A percentile compares a stretch with the other conserved stretches of the same genome.
Evolutionary conservation across 257 asterid genomes (phyloP).

Genomic region (Eucommia ulmoides): DNA sequence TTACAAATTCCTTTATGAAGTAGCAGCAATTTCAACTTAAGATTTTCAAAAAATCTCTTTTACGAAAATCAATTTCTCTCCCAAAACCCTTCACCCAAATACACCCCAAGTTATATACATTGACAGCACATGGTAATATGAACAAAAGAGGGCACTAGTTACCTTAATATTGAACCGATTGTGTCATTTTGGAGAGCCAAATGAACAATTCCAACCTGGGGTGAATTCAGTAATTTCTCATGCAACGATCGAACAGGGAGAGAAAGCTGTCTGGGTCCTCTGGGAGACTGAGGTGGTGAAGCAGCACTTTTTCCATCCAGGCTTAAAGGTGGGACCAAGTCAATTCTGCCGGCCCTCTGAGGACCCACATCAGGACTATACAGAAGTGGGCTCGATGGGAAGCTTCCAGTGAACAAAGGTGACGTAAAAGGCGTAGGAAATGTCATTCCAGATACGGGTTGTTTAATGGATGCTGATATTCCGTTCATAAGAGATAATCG

Average conservation of each 20-base stretch:
- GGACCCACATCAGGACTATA: constrained; percentile 86
- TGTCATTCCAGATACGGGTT: constrained; percentile 48
- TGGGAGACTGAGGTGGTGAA: constrained; percentile 84
- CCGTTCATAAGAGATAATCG: constrained; percentile 45
- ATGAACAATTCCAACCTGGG: constrained; percentile 91
- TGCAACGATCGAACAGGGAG: constrained; percentile 51
- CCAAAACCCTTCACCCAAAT: no score
- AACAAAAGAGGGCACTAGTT: constrained; percentile 1
- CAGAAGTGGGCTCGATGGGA: constrained; percentile 73
- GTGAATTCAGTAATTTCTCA: constrained; percentile 69
- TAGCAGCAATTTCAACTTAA: no score
- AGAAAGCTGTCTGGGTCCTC: constrained; percentile 59
- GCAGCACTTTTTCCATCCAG: constrained; percentile 62
- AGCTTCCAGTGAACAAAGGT: constrained; percentile 96
- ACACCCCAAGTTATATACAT: no score
- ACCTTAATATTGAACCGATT: constrained; percentile 86
- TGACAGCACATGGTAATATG: no score
- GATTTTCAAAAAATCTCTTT: no score
- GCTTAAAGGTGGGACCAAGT: constrained; percentile 83
- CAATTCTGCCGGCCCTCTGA: constrained; percentile 61
- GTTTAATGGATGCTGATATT: constrained; percentile 30
- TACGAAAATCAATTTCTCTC: no score
- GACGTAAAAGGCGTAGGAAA: constrained; percentile 70
- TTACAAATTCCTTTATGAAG: no score
- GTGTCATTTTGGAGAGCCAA: constrained; percentile 91